Evolutionary conservation across 306 rosid species (phyloP), one percentile per base, ranked within the genome.

Genomic region (Canavalia ensiformis): DNA sequence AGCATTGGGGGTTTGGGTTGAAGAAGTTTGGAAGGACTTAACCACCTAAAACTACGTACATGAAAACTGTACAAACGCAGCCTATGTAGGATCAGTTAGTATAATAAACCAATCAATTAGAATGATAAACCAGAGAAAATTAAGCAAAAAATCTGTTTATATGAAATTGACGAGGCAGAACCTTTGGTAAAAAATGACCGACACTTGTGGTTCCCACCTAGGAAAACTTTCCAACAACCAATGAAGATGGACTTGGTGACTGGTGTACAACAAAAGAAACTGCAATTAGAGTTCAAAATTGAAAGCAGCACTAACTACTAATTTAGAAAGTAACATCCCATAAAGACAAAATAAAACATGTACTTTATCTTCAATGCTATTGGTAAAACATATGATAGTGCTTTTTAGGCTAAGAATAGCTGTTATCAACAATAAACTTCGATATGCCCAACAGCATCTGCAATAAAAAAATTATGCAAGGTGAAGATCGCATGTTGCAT

Each of bases 241-340:
- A 66, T 8, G n/a, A 81, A 11, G 34, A 18, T 18, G 25, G 25
- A 18, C 25, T 18, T 79, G 70, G 56, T 68, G 25, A 68, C 18
- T 57, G 71, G 31, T 13, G 54, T 30, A 73, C 28, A 63, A 58
- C 58, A 59, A 76, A 77, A 75, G 66, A 55, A 81, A 52, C 28
- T 30, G 49, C 46, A 66, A 65, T 46, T 47, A 34, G 37, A 33
- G 45, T 18, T 42, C 54, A 47, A 44, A 58, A 31, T 35, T 4
- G n/a, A 18, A 25, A 30, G 42, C 72, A 34, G 71, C 41, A 35
- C 31, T 34, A 59, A 39, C 1, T 34, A 66, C 7, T 33, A 29
- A 12, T 8, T 55, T 4, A 37, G 59, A 13, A 31, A 44, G 46
- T 29, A 12, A 63, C 33, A 77, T 28, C 54, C 46, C 74, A 11